Evolutionary conservation across 225 moss, liverwort and hornwort genomes (phyloP).

Genomic region (Marchantia paleacea): DNA sequence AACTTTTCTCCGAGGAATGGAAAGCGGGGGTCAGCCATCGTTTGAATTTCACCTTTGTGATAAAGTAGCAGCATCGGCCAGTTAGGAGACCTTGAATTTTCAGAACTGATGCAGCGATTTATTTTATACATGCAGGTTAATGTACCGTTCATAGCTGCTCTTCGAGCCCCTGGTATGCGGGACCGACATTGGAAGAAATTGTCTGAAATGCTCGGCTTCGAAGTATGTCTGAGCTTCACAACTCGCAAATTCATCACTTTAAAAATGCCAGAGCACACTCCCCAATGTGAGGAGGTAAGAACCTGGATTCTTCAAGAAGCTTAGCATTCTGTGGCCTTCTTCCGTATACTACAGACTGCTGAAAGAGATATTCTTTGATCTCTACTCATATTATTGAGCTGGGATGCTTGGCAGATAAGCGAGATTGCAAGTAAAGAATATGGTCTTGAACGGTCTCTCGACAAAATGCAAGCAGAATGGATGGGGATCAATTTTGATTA

Average conservation of each 20-base stretch:
- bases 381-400: background rate
- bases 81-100: background rate
- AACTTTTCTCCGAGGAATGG: too few species aligned
- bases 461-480: slow-evolving; percentile 82
- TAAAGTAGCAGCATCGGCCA: too few species aligned
- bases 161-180: slow-evolving; percentile 63
- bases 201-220: slow-evolving; percentile 47
- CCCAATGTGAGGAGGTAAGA: slow-evolving; percentile 55
- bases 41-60: too few species aligned
- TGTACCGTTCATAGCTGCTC: slow-evolving; percentile 58
- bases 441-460: slow-evolving; percentile 52
- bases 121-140: slow-evolving; percentile 32
- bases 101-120: background rate
- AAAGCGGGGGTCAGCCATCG: too few species aligned
- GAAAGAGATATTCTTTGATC: background rate
- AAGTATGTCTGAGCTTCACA: slow-evolving; percentile 45
- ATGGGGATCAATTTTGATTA: slow-evolving; percentile 56
- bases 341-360: too few species aligned
- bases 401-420: slow-evolving; percentile 41
- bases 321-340: background rate
- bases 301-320: background rate
- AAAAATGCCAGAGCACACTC: slow-evolving; percentile 41
- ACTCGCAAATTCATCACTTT: slow-evolving; percentile 40
- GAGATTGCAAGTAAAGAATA: slow-evolving; percentile 78
- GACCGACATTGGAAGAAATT: slow-evolving; percentile 69